Conservation (phyloP, 257 asterid genomes). For the Lycium barbarum region DNA sequence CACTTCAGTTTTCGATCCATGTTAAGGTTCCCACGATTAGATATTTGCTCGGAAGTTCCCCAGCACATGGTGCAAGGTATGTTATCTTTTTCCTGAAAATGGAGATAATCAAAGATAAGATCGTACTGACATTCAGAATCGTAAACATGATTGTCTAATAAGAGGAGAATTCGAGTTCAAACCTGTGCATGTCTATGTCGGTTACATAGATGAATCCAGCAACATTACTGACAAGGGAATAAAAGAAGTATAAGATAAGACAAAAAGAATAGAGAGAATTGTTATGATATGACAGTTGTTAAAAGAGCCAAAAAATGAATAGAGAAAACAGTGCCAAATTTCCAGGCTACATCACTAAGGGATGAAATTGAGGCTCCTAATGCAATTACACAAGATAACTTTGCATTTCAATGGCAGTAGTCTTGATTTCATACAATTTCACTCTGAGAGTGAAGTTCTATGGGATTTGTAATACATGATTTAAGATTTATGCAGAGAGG, state of each 20-base stretch:
- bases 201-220: conserved; percentile 97
- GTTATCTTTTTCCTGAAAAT: conserved; percentile 77
- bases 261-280: not conserved
- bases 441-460: not conserved
- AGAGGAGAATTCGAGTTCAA: conserved; percentile 30
- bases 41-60: conserved; percentile 85
- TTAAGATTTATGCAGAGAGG: not conserved
- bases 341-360: not conserved
- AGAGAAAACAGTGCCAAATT: not conserved
- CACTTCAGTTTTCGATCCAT: conserved; percentile 71
- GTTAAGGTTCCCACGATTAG: conserved; percentile 84
- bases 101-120: not conserved
- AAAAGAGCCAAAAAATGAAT: not conserved
- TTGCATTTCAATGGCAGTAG: not conserved
- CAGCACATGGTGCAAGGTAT: conserved; percentile 90
- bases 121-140: conserved; percentile 27
- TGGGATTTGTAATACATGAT: not conserved
- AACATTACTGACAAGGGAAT: conserved; percentile 60
- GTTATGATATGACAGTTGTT: not conserved
- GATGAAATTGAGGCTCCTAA: not conserved
- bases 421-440: not conserved
- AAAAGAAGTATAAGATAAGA: conserved; percentile 25
- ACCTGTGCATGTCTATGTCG: conserved; percentile 84
- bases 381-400: not conserved
- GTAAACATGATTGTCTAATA: not conserved